Evolutionary conservation across 164 flowering plant species (phyloP), one percentile per base, ranked within the genome.

Genomic region (Annona cherimola): DNA sequence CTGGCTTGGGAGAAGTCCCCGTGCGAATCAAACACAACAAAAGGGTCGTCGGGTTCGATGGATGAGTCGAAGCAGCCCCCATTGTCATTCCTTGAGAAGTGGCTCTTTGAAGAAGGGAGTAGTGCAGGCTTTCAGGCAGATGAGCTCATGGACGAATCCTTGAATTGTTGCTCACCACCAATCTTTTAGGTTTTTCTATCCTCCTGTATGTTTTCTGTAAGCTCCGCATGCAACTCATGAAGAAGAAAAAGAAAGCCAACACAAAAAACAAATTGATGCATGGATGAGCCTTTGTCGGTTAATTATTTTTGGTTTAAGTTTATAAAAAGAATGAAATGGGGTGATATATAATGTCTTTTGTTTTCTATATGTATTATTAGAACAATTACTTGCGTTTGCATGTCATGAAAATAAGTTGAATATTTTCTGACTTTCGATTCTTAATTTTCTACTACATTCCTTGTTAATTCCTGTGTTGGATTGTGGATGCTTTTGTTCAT

Each of bases 121-220:
- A 79, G 45, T 20, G 72, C 7, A 35, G 26, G 39, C 7, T 26
- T 42, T 43, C 75, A 75, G 68, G 76, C 9, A 66, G 78, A 73
- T 35, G 89, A 86, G 62, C 80, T 84, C 54, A 83, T 89, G 90
- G 87, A 80, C 42, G 73, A 89, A 1, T 76, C 98, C 55, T 20
- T 19, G 16, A 62, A 72, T 54, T 70, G 54, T 40, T 60, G 72
- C 66, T 70, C 72, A 42, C 26, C 66, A 71, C 71, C 88, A 26
- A 85, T 88, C 42, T 85, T 87, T 83, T 87, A 50, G 14, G 57
- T 8, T 50, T 50, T 50, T 50, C 26, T 12, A 18, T 7, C 26
- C 64, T 16, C 18, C n/a, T 20, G 8, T 73, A 79, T 77, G 61
- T 57, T 63, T 63, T 5, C 8, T 35, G 41, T n/a, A 63, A 40